Base-by-base conservation (phyloP, 1,284 basidiomycete genomes). In the Ceratobasidium papillatum region DNA sequence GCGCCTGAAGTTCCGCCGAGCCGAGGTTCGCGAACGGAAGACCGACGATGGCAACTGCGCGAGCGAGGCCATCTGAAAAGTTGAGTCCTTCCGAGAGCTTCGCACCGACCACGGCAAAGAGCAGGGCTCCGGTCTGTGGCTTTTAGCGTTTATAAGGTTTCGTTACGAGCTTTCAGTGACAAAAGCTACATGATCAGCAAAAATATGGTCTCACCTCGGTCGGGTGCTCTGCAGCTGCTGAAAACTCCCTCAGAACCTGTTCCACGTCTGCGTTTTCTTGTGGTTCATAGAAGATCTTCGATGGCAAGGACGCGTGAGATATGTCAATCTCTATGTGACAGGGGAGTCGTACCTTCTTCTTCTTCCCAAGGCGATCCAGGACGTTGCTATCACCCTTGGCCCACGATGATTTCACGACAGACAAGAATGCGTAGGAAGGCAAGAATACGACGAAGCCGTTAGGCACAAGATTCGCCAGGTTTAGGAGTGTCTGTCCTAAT, bases 1-100 rank as follows among this genome's bases (percentile, higher is more conserved):
- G 87, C 81, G 99, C 98, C 76, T 90, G 89, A 59, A 99, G 87
- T 82, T 99, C 97, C 0, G 91, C 87, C 0, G 94, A 96, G n/a
- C 90, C 89, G 52, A 94, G 86, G 81, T 98, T 98, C 8, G 97
- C 93, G 80, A 96, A 99, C 0, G 97, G 97, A 34, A 99, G 87
- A 1, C 98, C 98, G 63, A 95, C 87, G 80, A 99, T 90, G 62
- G 98, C 85, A 34, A 98, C 95, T 17, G 92, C 93, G 52, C 95
- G 90, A 0, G 95, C 94, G 2, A 98, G 88, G 49, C 94, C 88
- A 81, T 95, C 94, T 3, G 94, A 89, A 82, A 99, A 99, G 82
- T 99, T 99, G 78, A 99, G 89, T 1, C 97, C 97, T 83, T 99
- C 97, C 0, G 95, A 98, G 14, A 99, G 87, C 81, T 99, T 99